Percentiles rank a stretch among this genome's conserved stretches.
Evolutionary conservation across 2,329 filamentous ascomycete species (phyloP).

Genomic region (Bipolaris cookei): DNA sequence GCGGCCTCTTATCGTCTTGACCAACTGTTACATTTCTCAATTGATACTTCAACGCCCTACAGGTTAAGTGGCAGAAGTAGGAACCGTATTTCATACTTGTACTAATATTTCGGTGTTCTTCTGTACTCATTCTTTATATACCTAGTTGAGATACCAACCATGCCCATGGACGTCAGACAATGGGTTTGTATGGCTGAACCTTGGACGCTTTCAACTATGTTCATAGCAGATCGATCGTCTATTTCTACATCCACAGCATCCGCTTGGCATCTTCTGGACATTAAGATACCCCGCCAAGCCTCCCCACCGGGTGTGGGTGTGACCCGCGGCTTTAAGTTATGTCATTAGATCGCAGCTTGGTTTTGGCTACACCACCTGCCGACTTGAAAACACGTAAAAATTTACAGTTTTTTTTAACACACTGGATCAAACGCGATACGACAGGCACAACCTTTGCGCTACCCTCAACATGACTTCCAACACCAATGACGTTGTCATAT

Average conservation of each 20-base stretch:
- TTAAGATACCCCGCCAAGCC: slow-evolving; percentile 2
- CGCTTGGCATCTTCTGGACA: not conserved
- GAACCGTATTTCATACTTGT: not conserved
- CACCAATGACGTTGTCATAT: slow-evolving; percentile 22
- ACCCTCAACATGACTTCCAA: slow-evolving; percentile 20
- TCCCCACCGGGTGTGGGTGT: not conserved
- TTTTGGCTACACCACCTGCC: not conserved
- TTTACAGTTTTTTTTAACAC: not conserved
- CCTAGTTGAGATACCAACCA: not conserved
- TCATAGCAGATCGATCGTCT: not conserved
- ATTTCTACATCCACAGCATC: not conserved
- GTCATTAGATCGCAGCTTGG: slow-evolving; percentile 1
- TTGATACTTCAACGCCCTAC: not conserved
- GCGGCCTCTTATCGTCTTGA: not conserved
- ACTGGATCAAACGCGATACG: not conserved
- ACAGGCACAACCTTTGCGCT: not conserved
- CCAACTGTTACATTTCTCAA: not conserved
- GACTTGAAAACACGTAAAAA: not conserved
- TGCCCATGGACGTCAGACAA: no score
- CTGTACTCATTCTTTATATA: not conserved
- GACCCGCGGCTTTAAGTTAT: not conserved
- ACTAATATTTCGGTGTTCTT: not conserved
- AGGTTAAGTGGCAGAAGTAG: not conserved
- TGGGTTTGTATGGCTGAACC: not conserved
- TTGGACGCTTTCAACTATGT: not conserved